Evolutionary conservation across 805 yeast genomes (phyloP).

Genomic region (Pachysolen tannophilus): DNA sequence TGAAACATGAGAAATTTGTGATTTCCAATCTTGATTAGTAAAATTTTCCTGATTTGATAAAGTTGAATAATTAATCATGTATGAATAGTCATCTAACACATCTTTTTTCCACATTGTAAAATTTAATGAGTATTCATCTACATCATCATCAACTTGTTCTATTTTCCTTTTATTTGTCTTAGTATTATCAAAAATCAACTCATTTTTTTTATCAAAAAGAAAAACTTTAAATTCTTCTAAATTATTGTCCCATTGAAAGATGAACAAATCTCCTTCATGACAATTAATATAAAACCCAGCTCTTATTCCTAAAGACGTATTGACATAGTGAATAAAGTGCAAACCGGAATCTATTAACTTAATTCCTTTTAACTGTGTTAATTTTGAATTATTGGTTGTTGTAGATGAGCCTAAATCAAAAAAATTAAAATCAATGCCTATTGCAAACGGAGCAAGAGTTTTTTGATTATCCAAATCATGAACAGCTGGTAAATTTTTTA

Average conservation of each 20-base stretch:
- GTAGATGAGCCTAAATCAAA: too few species aligned
- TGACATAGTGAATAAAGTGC: slow-evolving; percentile 49
- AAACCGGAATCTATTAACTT: slow-evolving; percentile 41
- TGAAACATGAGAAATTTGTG: slow-evolving; percentile 16
- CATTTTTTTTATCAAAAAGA: slow-evolving; percentile 9
- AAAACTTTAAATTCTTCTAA: slow-evolving; percentile 21
- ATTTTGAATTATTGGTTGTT: slow-evolving; percentile 20
- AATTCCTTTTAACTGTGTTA: slow-evolving; percentile 35
- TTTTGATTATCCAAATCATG: not conserved
- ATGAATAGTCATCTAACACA: slow-evolving; percentile 25
- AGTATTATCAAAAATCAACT: not conserved
- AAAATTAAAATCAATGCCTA: slow-evolving; percentile 43
- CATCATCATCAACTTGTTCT: slow-evolving; percentile 15
- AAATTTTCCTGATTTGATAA: slow-evolving; percentile 5
- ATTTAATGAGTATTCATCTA: slow-evolving; percentile 22
- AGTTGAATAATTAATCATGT: slow-evolving; percentile 27
- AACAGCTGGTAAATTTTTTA: not conserved
- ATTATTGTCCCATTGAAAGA: slow-evolving; percentile 29
- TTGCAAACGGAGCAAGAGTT: not conserved
- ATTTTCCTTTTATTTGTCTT: slow-evolving; percentile 1
- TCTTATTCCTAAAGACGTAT: slow-evolving; percentile 26
- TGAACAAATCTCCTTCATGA: slow-evolving; percentile 24
- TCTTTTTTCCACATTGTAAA: slow-evolving; percentile 17
- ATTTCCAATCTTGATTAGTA: slow-evolving; percentile 19
- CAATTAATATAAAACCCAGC: slow-evolving; percentile 31